Conservation (phyloP, 257 asterid genomes). For the Nicotiana tabacum region DNA sequence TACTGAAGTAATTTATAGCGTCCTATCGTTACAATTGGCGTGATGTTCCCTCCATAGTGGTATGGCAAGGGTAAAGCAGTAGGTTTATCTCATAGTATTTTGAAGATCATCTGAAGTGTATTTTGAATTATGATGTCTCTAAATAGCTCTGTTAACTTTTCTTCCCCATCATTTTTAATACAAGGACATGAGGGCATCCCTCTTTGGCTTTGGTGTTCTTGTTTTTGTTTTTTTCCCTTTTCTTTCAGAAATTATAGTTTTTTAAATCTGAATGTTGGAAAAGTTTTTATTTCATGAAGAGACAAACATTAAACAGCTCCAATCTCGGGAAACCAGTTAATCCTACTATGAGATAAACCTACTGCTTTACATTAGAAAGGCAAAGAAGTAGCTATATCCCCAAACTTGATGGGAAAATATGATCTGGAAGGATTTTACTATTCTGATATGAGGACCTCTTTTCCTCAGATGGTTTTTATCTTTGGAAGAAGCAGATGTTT, state of each 20-base stretch:
- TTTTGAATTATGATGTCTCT: neutral
- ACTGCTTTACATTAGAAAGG: neutral
- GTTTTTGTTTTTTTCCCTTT: neutral
- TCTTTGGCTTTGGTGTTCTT: neutral
- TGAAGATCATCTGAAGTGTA: neutral
- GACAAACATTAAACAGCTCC: neutral
- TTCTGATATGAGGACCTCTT: neutral
- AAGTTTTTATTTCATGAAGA: neutral
- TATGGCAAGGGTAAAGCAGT: neutral
- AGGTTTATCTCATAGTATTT: no score
- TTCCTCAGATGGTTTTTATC: neutral
- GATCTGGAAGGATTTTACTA: neutral
- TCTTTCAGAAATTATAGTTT: neutral
- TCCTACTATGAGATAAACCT: neutral
- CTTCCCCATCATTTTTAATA: neutral
- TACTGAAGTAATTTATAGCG: neutral
- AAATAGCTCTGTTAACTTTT: neutral
- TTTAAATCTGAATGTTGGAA: neutral
- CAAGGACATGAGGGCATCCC: neutral
- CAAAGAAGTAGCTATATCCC: neutral
- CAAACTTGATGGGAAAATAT: slow-evolving; percentile 1
- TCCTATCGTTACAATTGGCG: neutral
- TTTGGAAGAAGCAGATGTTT: neutral
- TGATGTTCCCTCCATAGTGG: neutral
- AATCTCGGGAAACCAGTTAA: neutral